These are phyloP conservation scores for Pyricularia grisea DNA, from an alignment of 2,329 filamentous ascomycete species.

Conservation along the genomic window DNA sequence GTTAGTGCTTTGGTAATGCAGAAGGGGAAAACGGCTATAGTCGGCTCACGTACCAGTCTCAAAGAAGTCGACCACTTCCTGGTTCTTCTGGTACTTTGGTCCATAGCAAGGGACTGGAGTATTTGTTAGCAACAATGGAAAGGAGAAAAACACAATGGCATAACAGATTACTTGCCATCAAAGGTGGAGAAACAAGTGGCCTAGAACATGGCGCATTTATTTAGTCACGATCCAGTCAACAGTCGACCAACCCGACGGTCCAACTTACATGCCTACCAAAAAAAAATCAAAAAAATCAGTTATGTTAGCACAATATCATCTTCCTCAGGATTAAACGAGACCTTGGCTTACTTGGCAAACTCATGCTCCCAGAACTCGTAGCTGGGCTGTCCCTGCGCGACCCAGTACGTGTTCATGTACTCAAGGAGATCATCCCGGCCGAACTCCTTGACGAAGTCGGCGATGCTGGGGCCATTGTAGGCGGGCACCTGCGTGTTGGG, in stretches of 20 bases:
- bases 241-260: not conserved
- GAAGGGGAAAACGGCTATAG: not conserved
- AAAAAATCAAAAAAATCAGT: no score
- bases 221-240: not conserved
- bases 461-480: slow-evolving; percentile 48
- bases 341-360: slow-evolving; percentile 54
- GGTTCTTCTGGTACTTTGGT: not conserved
- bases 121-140: not conserved
- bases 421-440: slow-evolving; percentile 49
- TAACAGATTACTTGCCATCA: not conserved
- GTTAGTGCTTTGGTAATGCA: not conserved
- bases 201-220: not conserved
- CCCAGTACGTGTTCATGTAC: slow-evolving; percentile 60
- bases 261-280: not conserved
- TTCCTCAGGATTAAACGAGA: not conserved
- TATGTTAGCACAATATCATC: not conserved
- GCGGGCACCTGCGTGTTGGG: slow-evolving; percentile 43
- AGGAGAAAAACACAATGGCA: not conserved
- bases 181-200: not conserved
- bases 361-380: slow-evolving; percentile 57
- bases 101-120: not conserved
- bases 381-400: slow-evolving; percentile 46
- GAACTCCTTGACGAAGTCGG: slow-evolving; percentile 47
- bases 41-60: not conserved
- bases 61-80: not conserved